phyloP scores from a whole-genome alignment of 2,329 filamentous ascomycete species.

The Trichoderma sp. region DNA sequence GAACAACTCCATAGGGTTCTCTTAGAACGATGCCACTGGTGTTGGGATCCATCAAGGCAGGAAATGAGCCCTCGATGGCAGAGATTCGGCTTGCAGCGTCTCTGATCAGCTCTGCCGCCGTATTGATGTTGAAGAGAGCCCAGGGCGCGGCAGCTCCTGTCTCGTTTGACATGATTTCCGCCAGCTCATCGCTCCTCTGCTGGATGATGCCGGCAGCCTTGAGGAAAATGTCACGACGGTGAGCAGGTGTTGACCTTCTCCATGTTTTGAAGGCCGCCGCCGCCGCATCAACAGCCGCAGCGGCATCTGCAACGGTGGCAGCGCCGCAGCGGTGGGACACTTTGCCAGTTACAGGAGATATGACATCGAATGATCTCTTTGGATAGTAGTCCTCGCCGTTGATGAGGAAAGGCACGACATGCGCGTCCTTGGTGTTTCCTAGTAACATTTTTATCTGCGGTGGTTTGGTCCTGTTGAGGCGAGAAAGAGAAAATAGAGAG shows the following conservation, averaged over 20 bases:
- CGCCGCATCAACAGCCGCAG: conserved; percentile 52
- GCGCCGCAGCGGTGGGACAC: conserved; percentile 55
- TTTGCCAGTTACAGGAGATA: conserved; percentile 51
- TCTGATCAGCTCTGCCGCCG: conserved; percentile 38
- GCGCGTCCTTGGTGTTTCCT: neutral
- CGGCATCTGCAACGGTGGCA: conserved; percentile 54
- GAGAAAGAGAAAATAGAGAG: neutral
- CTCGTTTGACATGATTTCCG: conserved; percentile 54
- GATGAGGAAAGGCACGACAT: conserved; percentile 41
- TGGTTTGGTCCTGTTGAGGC: neutral
- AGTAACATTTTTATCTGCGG: neutral
- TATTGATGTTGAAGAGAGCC: conserved; percentile 39
- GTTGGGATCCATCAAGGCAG: conserved; percentile 31
- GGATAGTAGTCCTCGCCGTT: conserved; percentile 45
- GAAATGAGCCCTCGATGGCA: conserved; percentile 38
- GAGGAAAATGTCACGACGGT: conserved; percentile 67
- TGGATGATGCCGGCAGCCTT: conserved; percentile 65
- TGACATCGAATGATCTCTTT: conserved; percentile 51
- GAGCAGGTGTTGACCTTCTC: conserved; percentile 57
- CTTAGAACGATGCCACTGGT: conserved; percentile 61
- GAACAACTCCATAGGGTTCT: conserved; percentile 75
- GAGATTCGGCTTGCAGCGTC: conserved; percentile 44
- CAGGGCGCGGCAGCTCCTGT: conserved; percentile 40
- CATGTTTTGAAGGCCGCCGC: conserved; percentile 67
- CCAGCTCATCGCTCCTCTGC: conserved; percentile 57